Evolutionary conservation across 2,329 filamentous ascomycete species (phyloP), one percentile per base, ranked within the genome.

Genomic region (Lasiodiplodia sp.): DNA sequence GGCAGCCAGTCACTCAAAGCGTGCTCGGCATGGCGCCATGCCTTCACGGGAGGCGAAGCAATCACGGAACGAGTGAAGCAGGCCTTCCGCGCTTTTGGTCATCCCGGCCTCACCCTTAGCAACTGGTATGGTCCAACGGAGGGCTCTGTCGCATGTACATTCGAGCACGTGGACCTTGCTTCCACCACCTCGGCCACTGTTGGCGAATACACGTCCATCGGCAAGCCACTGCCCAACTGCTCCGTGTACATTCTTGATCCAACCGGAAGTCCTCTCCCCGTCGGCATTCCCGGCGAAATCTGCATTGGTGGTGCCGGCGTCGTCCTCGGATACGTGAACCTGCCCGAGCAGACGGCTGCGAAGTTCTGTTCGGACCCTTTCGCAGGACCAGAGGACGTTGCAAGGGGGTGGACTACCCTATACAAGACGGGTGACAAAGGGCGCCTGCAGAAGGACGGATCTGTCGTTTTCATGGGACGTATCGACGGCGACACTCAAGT

Each of bases 241-340:
- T 65, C 70, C 37, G 25, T 25, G 14, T 83, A 81, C 69, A 77
- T 86, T 49, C 25, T 85, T 0, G 83, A 84, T 69, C 69, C 77
- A 4, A 40, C 81, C 1, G 70, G 76, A 53, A 69, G 78, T 21
- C 75, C 79, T 0, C 75, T 82, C 4, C 81, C 84, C 0, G 60
- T 76, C 6, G 83, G 84, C 0, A 69, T 78, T 2, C 71, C 78
- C 0, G 85, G 85, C 4, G 82, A 86, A 69, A 75, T 86, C 5
- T 75, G 58, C 34, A 75, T 86, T 37, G 80, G 74, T 16, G 82
- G 82, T 3, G 70, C 74, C 2, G 79, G 79, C 6, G 75, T 82
- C 2, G 73, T 75, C 0, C 18, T 67, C 28, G 80, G 80, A 1
- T 84, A 84, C 64, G 60, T 81, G 0, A 72, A 75, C 63, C 67